Conservation (phyloP, 352 stramenopile genomes). For the Phytopythium montanum region DNA sequence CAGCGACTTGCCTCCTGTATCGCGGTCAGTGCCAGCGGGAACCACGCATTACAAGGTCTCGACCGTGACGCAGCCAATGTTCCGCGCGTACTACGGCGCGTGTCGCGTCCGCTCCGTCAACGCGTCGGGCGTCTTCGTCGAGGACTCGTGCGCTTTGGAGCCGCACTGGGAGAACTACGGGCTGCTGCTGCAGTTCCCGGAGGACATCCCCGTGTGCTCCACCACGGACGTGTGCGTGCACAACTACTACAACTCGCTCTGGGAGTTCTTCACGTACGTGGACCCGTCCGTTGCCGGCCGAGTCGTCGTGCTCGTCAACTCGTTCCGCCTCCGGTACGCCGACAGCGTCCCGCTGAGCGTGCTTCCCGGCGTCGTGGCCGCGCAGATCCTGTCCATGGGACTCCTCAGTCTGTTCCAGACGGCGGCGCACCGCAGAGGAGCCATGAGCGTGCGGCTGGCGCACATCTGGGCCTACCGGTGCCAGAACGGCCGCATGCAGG, state of each 20-base stretch:
- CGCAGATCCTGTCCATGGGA: conserved; percentile 22
- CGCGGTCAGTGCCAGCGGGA: conserved; percentile 12
- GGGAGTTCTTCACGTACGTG: conserved; percentile 19
- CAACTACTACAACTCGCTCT: conserved; percentile 27
- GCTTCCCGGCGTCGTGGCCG: conserved; percentile 11
- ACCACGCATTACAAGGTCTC: conserved; percentile 13
- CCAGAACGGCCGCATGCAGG: conserved; percentile 25
- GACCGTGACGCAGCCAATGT: conserved; percentile 23
- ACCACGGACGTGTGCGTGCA: conserved; percentile 23
- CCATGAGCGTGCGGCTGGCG: conserved; percentile 13
- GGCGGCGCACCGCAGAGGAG: conserved; percentile 10
- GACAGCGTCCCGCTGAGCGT: conserved; percentile 17
- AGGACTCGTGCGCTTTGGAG: conserved; percentile 18
- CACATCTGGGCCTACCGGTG: conserved; percentile 22
- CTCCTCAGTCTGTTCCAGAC: conserved; percentile 23
- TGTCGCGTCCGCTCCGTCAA: conserved; percentile 30
- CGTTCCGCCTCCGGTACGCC: conserved; percentile 21
- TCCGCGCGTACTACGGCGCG: conserved; percentile 28
- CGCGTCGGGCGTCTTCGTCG: conserved; percentile 25
- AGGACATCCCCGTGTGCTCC: conserved; percentile 28
- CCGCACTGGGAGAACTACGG: conserved; percentile 31
- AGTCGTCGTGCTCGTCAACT: conserved; percentile 13
- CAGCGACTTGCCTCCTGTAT: conserved; percentile 19
- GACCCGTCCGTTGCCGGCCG: not conserved
- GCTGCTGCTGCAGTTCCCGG: conserved; percentile 25